phyloP scores from a whole-genome alignment of 2,329 filamentous ascomycete species.

The Colletotrichum zoysiae region DNA sequence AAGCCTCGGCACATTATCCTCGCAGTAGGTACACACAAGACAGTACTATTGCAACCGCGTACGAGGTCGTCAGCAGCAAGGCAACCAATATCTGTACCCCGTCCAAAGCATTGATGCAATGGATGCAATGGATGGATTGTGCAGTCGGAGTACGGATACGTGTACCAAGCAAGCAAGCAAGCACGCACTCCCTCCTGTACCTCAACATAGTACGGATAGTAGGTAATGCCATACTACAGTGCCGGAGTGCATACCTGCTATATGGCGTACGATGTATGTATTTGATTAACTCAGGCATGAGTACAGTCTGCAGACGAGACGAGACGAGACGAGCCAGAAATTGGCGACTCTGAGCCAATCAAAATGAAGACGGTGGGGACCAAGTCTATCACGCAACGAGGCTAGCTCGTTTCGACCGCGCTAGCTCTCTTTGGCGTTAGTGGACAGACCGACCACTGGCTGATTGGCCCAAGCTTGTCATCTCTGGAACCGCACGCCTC shows the following conservation, averaged over 20 bases:
- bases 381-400: conserved; percentile 16
- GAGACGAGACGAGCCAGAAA: neutral
- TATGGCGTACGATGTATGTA: neutral
- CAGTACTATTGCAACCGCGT: too few relatives aligned
- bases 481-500: neutral
- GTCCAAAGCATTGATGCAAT: conserved; percentile 33
- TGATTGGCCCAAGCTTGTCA: conserved; percentile 8
- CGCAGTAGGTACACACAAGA: too few relatives aligned
- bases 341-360: conserved; percentile 15
- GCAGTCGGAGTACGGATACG: conserved; percentile 11
- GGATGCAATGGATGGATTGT: conserved; percentile 38
- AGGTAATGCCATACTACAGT: too few relatives aligned
- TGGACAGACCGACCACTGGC: neutral
- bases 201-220: too few relatives aligned
- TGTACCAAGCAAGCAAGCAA: too few relatives aligned
- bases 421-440: conserved; percentile 8
- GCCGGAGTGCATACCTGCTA: too few relatives aligned
- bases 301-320: conserved; percentile 23
- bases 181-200: too few relatives aligned
- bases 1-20: neutral
- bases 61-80: conserved; percentile 11
- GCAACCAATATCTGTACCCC: neutral
- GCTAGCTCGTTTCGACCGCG: conserved; percentile 10
- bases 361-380: conserved; percentile 9
- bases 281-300: conserved; percentile 35